These are phyloP conservation scores for Incumbomyces lentus DNA, from an alignment of 2,329 filamentous ascomycete species.

Conservation along the genomic window DNA sequence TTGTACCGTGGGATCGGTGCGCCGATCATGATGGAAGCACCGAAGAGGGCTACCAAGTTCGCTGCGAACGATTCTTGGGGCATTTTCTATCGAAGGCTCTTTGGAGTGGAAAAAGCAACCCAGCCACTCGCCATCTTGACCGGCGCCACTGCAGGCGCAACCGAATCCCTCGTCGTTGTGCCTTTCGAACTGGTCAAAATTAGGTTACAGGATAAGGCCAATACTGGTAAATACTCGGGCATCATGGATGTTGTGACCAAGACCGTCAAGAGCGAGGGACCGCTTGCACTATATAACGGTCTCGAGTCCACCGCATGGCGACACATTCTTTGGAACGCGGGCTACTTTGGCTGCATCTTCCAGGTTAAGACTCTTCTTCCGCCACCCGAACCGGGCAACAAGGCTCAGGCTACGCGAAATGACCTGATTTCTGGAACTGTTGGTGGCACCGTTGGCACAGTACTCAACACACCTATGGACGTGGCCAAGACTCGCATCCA, in stretches of 20 bases:
- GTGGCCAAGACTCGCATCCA: constrained; percentile 98
- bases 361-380: constrained; percentile 83
- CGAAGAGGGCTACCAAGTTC: constrained; percentile 96
- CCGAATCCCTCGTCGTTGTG: constrained; percentile 92
- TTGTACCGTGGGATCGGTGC: constrained; percentile 93
- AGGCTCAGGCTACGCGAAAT: constrained; percentile 71
- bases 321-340: constrained; percentile 86
- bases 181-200: constrained; percentile 99
- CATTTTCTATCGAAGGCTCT: constrained; percentile 78
- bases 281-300: constrained; percentile 87
- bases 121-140: constrained; percentile 87
- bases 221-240: constrained; percentile 60
- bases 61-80: constrained; percentile 99
- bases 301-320: constrained; percentile 95
- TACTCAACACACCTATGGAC: constrained; percentile 91
- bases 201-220: constrained; percentile 88
- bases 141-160: constrained; percentile 87
- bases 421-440: constrained; percentile 78
- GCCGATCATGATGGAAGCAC: constrained; percentile 94
- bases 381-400: constrained; percentile 56
- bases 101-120: constrained; percentile 77
- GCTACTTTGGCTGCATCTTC: constrained; percentile 98
- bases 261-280: constrained; percentile 73
- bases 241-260: constrained; percentile 44
- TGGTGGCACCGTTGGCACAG: constrained; percentile 81